Evolutionary conservation across 345 rosid genomes (phyloP).

Genomic region (Firmiana major): DNA sequence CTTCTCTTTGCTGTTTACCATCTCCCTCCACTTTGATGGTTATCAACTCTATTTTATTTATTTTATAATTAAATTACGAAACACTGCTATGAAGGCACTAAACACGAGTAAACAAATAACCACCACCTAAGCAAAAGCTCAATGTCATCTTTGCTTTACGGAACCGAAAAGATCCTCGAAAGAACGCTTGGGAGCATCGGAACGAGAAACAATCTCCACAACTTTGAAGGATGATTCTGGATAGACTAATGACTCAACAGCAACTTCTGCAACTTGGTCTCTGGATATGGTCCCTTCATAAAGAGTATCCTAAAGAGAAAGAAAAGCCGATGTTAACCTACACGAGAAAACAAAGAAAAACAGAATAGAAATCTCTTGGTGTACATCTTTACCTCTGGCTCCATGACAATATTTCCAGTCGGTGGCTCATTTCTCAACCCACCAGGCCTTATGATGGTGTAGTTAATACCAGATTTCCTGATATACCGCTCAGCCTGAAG

Average conservation of each 20-base stretch:
- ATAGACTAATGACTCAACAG: conserved; percentile 62
- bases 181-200: conserved; percentile 57
- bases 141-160: conserved; percentile 38
- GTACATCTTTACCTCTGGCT: conserved; percentile 58
- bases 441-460: conserved; percentile 85
- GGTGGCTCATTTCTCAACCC: conserved; percentile 83
- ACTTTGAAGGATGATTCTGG: conserved; percentile 75
- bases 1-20: not conserved
- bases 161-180: conserved; percentile 70
- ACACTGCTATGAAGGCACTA: not conserved
- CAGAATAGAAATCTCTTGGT: not conserved
- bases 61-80: not conserved
- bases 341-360: not conserved
- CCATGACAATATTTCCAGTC: conserved; percentile 75
- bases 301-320: conserved; percentile 54
- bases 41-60: not conserved
- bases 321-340: not conserved
- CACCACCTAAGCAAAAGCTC: not conserved
- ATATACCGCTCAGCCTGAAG: conserved; percentile 87
- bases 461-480: conserved; percentile 69
- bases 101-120: not conserved
- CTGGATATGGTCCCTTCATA: conserved; percentile 78
- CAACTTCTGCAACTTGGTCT: conserved; percentile 80
- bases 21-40: too few species aligned
- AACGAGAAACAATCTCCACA: conserved; percentile 71